Conservation (phyloP, 768 basidiomycete genomes). For the Polyporus arcularius region DNA sequence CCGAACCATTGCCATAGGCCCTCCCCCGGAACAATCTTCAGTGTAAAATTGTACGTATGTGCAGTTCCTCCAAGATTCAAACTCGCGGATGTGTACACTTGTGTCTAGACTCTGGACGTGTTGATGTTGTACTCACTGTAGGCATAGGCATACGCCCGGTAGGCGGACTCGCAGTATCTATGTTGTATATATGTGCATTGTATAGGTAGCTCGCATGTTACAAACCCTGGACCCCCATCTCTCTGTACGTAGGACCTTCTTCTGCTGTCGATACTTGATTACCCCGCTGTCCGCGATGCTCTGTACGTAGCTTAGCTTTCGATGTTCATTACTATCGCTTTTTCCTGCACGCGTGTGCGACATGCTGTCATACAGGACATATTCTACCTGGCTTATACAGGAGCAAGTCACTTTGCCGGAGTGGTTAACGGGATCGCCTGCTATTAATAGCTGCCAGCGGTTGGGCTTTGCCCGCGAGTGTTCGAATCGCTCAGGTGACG, state of each 20-base stretch:
- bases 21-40: not conserved
- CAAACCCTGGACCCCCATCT: not conserved
- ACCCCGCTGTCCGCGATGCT: constrained; percentile 6
- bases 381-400: not conserved
- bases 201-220: constrained; percentile 11
- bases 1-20: not conserved
- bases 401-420: constrained; percentile 82
- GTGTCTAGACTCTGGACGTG: not conserved
- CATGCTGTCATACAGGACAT: not conserved
- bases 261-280: constrained; percentile 4
- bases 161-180: constrained; percentile 6
- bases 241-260: not conserved
- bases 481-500: constrained; percentile 66
- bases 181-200: constrained; percentile 18
- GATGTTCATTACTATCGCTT: not conserved
- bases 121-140: not conserved
- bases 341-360: not conserved
- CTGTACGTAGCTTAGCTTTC: constrained; percentile 8
- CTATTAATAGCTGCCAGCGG: constrained; percentile 45
- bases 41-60: not conserved
- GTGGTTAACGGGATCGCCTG: constrained; percentile 75
- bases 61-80: not conserved
- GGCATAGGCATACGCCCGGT: not conserved
- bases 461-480: constrained; percentile 64
- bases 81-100: not conserved